Percentiles rank a stretch among this genome's conserved stretches.
These are phyloP conservation scores for Tuber microsphaerosporum DNA, from an alignment of 495 filamentous ascomycete species.

Conservation along the genomic window DNA sequence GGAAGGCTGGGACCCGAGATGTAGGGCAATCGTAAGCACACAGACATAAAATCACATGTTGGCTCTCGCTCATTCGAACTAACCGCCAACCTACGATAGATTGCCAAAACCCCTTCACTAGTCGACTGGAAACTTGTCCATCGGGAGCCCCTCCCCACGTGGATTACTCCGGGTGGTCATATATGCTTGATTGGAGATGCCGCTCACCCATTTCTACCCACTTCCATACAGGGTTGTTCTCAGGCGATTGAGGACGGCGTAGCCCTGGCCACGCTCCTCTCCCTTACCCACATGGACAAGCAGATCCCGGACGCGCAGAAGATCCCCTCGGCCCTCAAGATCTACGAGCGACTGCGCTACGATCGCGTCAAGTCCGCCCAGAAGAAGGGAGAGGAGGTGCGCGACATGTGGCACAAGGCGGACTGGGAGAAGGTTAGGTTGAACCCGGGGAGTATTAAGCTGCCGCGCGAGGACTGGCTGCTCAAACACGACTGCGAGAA, in stretches of 20 bases:
- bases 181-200: conserved; percentile 63
- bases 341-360: conserved; percentile 51
- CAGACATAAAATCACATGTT: conserved; percentile 26
- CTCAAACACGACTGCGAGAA: conserved; percentile 56
- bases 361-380: conserved; percentile 53
- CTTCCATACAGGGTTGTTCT: conserved; percentile 63
- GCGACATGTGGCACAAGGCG: conserved; percentile 57
- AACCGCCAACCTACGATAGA: conserved; percentile 49
- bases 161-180: conserved; percentile 53
- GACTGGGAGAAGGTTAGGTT: conserved; percentile 54
- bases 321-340: conserved; percentile 46
- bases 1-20: conserved; percentile 58
- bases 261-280: conserved; percentile 57
- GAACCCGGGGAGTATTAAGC: conserved; percentile 53
- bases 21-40: conserved; percentile 36
- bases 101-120: conserved; percentile 48
- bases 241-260: conserved; percentile 69
- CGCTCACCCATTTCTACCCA: conserved; percentile 68
- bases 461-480: conserved; percentile 55
- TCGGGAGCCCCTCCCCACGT: conserved; percentile 60
- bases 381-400: conserved; percentile 53
- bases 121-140: conserved; percentile 69
- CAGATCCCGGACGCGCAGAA: conserved; percentile 35
- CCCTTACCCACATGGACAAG: conserved; percentile 40
- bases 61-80: not conserved